Base-by-base conservation (phyloP, 1,284 basidiomycete species). In the Cystobasidiaceae sp. region DNA sequence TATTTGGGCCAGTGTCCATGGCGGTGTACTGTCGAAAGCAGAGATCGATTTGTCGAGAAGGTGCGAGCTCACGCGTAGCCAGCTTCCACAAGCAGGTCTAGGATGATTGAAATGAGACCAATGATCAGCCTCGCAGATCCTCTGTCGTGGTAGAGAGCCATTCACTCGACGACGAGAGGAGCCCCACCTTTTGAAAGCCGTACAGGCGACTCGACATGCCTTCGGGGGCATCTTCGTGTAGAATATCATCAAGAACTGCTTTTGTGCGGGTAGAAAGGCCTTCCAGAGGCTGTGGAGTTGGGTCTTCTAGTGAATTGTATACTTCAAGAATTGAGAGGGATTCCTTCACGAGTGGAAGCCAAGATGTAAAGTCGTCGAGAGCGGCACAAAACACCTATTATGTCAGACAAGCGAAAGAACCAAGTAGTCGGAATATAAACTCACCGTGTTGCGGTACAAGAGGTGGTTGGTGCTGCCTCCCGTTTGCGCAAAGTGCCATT, bases 41-140 rank as follows among this genome's bases (percentile, higher is more conserved):
- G 0, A 71, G 68, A 15, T 59, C 30, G 3, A 60, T 56, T 19
- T 57, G 6, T 4, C 23, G 7, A 8, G 68, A 64, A 8, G 72
- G 72, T 0, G 67, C 67, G 0, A 71, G 64, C 46, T 73, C 72
- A 3, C 71, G 55, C 4, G 67, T 43, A 11, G 71, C 69, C 68
- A 73, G 70, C 60, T 72, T 73, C 49, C 68, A 70, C 32, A 73
- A 54, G 8, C 69, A 70, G 0, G 65, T 67, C 62, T 67, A 58
- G 4, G 33, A 39, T 17, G 55, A 19, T 15, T 9, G 3, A 19
- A 4, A 9, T 7, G 17, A 30, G 32, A n/a, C 9, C 32, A 27
- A 9, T 34, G 17, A 19, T 28, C 5, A 37, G 28, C 2, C 2
- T 3, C 9, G 28, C 19, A 32, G 11, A 5, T 3, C 4, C 21